Base-by-base conservation (phyloP, 2,329 filamentous ascomycete species). In the Cadophora malorum region DNA sequence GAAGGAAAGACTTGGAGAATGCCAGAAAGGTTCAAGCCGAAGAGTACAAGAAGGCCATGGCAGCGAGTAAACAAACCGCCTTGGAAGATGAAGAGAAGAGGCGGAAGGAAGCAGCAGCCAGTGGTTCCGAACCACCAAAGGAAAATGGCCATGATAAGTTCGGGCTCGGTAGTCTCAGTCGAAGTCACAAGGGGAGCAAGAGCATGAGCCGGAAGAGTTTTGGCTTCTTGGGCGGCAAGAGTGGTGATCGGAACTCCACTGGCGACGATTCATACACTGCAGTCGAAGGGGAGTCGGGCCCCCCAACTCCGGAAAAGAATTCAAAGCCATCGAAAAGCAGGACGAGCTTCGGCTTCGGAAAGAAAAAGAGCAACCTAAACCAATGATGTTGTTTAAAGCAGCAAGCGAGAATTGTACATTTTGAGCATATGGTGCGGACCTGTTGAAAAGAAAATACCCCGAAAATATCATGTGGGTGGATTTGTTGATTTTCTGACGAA, bases 121-220 rank as follows among this genome's bases (percentile, higher is more conserved):
- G 64, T 31, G 53, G 58, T 14, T 63, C 62, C 6, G 64, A 45
- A 53, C 25, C 67, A 3, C 21, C 56, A 31, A 73, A 72, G 47
- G 73, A 74, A 35, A 73, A 76, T 58, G 73, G 71, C 16, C 70
- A 72, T 50, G 59, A 64, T 47, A 72, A 67, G 45, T 83, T 88
- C 38, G 66, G 66, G 23, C 47, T 71, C 28, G 56, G 69, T 6
- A 70, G 68, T 12, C 66, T 76, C 23, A 74, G 65, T 74, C 85
- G 92, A 55, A 89, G 91, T 71, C 87, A 89, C 73, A 85, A 90
- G 65, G 88, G 88, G 10, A 93, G 90, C 78, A 95, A 92, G 81
- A 94, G 92, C 71, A 86, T 97, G 82, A 75, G 91, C 60, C 88
- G 90, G 70, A 93, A 91, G 79, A 91, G 91, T 72, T 90, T 92